A percentile compares a stretch with the other conserved stretches of the same genome.
Evolutionary conservation across 2,329 filamentous ascomycete species (phyloP).

Genomic region (Fusarium citri): DNA sequence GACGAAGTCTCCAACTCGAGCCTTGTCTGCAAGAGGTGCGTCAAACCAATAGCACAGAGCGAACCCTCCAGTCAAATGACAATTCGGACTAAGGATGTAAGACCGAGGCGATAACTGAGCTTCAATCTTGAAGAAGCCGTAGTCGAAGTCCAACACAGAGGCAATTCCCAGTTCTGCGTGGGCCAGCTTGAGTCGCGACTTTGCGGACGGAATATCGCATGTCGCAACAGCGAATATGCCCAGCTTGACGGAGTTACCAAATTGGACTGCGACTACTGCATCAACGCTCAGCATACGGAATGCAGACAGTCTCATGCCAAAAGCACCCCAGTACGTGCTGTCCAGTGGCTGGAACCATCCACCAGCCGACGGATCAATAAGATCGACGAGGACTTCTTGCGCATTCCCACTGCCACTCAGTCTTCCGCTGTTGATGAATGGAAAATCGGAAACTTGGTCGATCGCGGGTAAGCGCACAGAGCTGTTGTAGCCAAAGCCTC

Average conservation of each 20-base stretch:
- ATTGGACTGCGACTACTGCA: conserved; percentile 53
- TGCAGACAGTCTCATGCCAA: conserved; percentile 53
- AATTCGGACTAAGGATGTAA: conserved; percentile 54
- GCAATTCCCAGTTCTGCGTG: conserved; percentile 55
- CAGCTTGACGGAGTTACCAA: conserved; percentile 47
- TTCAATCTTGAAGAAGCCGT: conserved; percentile 52
- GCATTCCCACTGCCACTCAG: background rate
- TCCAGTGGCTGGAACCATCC: conserved; percentile 50
- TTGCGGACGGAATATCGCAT: conserved; percentile 46
- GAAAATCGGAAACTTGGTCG: conserved; percentile 31
- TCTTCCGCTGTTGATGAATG: conserved; percentile 24
- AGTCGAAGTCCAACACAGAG: conserved; percentile 50
- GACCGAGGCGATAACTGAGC: conserved; percentile 55
- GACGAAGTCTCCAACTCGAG: conserved; percentile 55
- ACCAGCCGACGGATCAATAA: background rate
- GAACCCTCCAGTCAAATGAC: conserved; percentile 57
- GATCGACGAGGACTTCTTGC: background rate
- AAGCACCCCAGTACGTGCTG: conserved; percentile 52
- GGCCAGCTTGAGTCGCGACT: conserved; percentile 43
- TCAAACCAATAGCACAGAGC: conserved; percentile 56
- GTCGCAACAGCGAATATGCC: conserved; percentile 51
- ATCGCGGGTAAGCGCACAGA: conserved; percentile 48
- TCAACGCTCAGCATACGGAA: conserved; percentile 53
- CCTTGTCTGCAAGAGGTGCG: conserved; percentile 25
- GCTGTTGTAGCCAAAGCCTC: conserved; percentile 57